Evolutionary conservation across 1,284 basidiomycete genomes (phyloP).

Genomic region (Porogramme epimiltina): DNA sequence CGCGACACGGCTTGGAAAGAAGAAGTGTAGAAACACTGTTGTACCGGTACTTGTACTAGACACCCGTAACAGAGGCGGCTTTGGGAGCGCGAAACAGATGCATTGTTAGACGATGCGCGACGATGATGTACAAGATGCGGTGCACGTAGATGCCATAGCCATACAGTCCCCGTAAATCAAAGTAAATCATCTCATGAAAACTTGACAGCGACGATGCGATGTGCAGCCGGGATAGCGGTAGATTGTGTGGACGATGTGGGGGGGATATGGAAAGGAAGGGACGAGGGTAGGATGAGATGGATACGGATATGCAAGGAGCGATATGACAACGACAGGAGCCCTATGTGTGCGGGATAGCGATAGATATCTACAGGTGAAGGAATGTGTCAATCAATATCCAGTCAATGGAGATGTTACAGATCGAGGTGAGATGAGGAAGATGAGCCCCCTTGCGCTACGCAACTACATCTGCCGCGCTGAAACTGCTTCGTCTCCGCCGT

Average conservation of each 20-base stretch:
- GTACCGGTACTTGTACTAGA: conserved; percentile 8
- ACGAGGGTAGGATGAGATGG: background rate
- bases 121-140: conserved; percentile 23
- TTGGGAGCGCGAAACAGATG: background rate
- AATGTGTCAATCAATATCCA: conserved; percentile 4
- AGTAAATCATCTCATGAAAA: conserved; percentile 16
- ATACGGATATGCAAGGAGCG: conserved; percentile 11
- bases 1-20: conserved; percentile 11
- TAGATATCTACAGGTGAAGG: conserved; percentile 26
- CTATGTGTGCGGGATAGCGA: conserved; percentile 16
- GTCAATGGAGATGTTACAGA: conserved; percentile 1
- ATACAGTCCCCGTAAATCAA: conserved; percentile 18
- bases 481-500: conserved; percentile 76
- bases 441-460: conserved; percentile 41
- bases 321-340: too few species aligned
- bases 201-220: conserved; percentile 15
- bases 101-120: conserved; percentile 15
- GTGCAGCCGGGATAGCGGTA: too few species aligned
- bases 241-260: background rate
- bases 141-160: conserved; percentile 14
- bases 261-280: background rate
- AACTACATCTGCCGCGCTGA: conserved; percentile 79
- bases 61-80: background rate
- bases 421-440: background rate
- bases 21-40: conserved; percentile 5